phyloP scores from a whole-genome alignment of 371 early-diverging fungal genomes.

The Rhizopus stolonifer region DNA sequence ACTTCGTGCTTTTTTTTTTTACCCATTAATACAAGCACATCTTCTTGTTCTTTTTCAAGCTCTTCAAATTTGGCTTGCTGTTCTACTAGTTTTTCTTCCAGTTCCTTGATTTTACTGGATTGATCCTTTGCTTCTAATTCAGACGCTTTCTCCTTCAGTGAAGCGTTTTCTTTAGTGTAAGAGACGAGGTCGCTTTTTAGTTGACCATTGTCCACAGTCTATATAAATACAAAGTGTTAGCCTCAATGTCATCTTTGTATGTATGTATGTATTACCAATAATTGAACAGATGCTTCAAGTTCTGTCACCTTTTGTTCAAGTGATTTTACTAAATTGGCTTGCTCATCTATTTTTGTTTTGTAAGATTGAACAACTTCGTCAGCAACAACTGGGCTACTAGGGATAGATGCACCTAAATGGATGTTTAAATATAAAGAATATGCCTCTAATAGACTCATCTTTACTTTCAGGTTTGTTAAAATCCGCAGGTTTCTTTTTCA shows the following conservation, averaged over 20 bases:
- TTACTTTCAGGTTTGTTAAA: constrained; percentile 22
- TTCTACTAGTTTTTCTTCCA: constrained; percentile 27
- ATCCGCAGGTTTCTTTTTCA: constrained; percentile 42
- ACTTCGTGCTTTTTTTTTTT: too few relatives aligned
- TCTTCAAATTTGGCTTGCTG: constrained; percentile 37
- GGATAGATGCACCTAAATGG: constrained; percentile 17
- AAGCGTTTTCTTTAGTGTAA: constrained; percentile 6
- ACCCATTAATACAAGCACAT: constrained; percentile 84
- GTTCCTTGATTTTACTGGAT: constrained; percentile 11
- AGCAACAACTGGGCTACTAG: constrained; percentile 17
- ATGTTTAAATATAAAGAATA: neutral
- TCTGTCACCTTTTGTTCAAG: constrained; percentile 32
- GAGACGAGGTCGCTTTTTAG: constrained; percentile 3
- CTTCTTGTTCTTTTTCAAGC: constrained; percentile 87
- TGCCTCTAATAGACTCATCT: too few relatives aligned
- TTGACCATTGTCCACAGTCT: neutral
- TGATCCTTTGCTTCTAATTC: constrained; percentile 6
- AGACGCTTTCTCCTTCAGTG: constrained; percentile 9
- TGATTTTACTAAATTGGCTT: constrained; percentile 36
- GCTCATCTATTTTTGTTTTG: constrained; percentile 45
- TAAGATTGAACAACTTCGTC: constrained; percentile 45
- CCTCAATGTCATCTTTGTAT: neutral
- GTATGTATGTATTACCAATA: constrained; percentile 22
- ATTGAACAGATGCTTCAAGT: constrained; percentile 21
- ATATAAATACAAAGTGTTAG: neutral